Evolutionary conservation across 2,329 filamentous ascomycete species (phyloP), one percentile per base, ranked within the genome.

Genomic region (Diaporthe capsici): DNA sequence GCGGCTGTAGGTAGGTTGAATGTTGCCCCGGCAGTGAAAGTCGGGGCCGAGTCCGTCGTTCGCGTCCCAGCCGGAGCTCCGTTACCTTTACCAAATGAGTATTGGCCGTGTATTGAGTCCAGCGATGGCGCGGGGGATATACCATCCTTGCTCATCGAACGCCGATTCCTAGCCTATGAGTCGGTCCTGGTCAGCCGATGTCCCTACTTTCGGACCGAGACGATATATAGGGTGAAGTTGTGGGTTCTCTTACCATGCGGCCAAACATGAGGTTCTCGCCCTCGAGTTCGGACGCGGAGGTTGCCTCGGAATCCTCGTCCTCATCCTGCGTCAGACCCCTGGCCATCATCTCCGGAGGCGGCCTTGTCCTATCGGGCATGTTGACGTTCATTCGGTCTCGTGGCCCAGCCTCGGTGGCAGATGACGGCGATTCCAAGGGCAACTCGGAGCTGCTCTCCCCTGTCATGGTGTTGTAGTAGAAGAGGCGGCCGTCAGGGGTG

Each of bases 381-480:
- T 91, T 93, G 77, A 97, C 93, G 82, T 98, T 96, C 86, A 94
- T 96, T 76, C 95, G 93, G 84, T 98, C 95, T 79, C 94, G 91
- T 3, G 97, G 97, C 1, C 96, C 96, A 73, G 90, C 94, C 84
- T 99, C 97, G 78, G 92, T 93, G 25, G 91, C 85, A 9, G 94
- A 95, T 1, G 92, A 92, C 1, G 97, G 96, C 22, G 96, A 96
- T 83, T 99, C 97, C 37, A 99, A 89, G 2, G 97, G 97, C 76
- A 99, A 87, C 83, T 99, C 97, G 91, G 96, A 97, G 78, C 94
- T 97, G 82, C 94, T 97, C 81, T 97, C 95, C 73, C 96, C 96
- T 0, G 97, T 99, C 86, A 98, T 92, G 77, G 96, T 98, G 84
- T 99, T 99, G 89, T 98, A 98, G 86, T 98, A 99, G 85, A 97